These are phyloP conservation scores for Chlorella sp. DNA, from an alignment of 139 green algal genomes.

Conservation along the genomic window DNA sequence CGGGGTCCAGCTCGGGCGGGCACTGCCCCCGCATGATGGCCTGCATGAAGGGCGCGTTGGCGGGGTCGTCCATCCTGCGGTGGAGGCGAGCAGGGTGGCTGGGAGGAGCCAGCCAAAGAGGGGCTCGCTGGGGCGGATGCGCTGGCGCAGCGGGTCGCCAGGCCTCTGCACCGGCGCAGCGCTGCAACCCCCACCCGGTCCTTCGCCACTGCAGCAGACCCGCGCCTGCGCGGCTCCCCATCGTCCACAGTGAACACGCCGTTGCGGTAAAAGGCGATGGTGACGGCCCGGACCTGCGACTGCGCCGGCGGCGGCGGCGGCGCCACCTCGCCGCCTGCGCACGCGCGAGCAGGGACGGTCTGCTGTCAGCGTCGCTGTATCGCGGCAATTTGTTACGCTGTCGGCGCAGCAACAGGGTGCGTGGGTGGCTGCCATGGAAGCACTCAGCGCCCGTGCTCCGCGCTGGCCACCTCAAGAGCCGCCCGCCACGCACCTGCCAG, in stretches of 20 bases:
- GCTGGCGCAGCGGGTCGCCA: too few species aligned
- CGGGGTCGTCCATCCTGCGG: conserved; percentile 63
- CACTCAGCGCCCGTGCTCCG: not conserved
- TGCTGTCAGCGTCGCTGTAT: not conserved
- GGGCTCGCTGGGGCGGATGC: not conserved
- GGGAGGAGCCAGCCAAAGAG: not conserved
- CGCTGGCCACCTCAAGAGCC: too few species aligned
- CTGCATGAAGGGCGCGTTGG: conserved; percentile 76
- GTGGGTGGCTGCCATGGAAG: too few species aligned
- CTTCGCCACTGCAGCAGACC: too few species aligned
- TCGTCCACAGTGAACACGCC: conserved; percentile 85
- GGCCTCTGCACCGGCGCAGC: too few species aligned
- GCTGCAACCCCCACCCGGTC: too few species aligned
- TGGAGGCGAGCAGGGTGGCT: not conserved
- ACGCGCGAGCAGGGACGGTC: not conserved
- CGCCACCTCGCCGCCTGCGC: conserved; percentile 7
- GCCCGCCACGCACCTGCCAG: conserved; percentile 61
- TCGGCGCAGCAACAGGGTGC: too few species aligned
- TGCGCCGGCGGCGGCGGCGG: conserved; percentile 33
- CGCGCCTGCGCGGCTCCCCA: conserved; percentile 38
- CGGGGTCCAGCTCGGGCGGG: conserved; percentile 71
- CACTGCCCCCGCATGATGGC: conserved; percentile 68
- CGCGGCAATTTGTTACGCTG: too few species aligned
- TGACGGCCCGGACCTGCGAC: conserved; percentile 13
- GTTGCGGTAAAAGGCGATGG: conserved; percentile 87